phyloP scores from a whole-genome alignment of 768 basidiomycete genomes.

The Lepiota subincarnata region DNA sequence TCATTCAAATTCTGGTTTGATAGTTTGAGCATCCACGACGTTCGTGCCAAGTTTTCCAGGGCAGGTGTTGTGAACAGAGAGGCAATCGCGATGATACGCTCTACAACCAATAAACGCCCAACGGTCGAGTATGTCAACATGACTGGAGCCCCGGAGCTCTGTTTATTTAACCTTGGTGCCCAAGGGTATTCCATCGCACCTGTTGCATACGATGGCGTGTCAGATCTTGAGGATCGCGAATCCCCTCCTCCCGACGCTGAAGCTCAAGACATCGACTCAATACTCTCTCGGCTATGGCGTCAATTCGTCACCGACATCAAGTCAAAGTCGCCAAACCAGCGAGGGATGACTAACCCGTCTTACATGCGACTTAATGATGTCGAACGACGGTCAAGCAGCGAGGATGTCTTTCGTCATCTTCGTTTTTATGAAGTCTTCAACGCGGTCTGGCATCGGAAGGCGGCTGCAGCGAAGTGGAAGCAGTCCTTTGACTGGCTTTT shows the following conservation, averaged over 20 bases:
- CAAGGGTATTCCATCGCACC: neutral
- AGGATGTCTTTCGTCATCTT: neutral
- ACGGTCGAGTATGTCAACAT: neutral
- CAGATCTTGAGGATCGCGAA: neutral
- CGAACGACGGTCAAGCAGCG: neutral
- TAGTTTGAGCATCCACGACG: neutral
- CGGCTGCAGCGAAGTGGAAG: neutral
- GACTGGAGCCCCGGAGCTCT: neutral
- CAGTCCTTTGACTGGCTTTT: neutral
- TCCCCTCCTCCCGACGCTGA: neutral
- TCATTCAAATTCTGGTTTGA: neutral
- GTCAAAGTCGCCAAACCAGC: conserved; percentile 1
- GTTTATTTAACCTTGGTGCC: neutral
- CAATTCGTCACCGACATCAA: conserved; percentile 1
- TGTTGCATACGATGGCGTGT: neutral
- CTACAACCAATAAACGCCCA: neutral
- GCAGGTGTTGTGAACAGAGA: neutral
- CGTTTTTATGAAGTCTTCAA: neutral
- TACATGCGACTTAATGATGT: neutral
- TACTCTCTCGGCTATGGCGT: neutral
- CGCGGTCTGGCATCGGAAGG: neutral
- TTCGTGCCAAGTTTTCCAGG: neutral
- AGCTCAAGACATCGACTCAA: neutral
- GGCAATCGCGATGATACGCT: neutral
- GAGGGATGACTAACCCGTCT: neutral